Conservation (phyloP, 495 filamentous ascomycete species). For the Umbilicaria muhlenbergii region DNA sequence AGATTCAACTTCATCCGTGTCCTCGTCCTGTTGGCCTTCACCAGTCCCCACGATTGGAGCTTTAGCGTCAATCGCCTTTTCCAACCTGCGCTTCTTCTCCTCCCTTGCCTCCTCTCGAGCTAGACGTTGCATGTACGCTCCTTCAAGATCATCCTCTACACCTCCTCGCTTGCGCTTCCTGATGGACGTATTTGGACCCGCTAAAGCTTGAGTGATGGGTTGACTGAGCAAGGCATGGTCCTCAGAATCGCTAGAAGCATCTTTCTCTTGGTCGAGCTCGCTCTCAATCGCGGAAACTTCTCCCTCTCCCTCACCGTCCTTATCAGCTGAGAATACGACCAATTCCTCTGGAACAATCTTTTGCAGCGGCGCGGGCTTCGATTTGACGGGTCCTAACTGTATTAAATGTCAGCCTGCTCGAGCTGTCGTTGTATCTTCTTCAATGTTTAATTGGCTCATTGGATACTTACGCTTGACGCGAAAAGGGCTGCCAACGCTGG, state of each 20-base stretch:
- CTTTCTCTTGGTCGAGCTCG: no score
- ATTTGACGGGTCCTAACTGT: conserved; percentile 7
- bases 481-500: conserved; percentile 67
- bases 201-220: background rate
- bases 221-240: background rate
- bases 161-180: conserved; percentile 65
- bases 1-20: conserved; percentile 3
- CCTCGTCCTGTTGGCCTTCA: conserved; percentile 1
- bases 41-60: conserved; percentile 5
- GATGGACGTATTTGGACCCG: conserved; percentile 17
- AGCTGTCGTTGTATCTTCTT: background rate
- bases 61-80: conserved; percentile 10
- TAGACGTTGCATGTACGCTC: conserved; percentile 62
- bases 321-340: no score
- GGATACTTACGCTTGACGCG: conserved; percentile 52
- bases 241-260: no score
- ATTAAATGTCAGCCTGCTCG: background rate
- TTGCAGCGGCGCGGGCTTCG: background rate
- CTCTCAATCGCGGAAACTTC: no score
- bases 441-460: conserved; percentile 1
- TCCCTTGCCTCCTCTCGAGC: conserved; percentile 39
- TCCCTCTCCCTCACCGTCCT: no score
- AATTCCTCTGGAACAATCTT: no score
- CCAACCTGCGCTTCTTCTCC: conserved; percentile 22
- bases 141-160: conserved; percentile 64